These are phyloP conservation scores for Solanum lycopersicoides DNA, from an alignment of 257 asterid genomes.

Conservation along the genomic window DNA sequence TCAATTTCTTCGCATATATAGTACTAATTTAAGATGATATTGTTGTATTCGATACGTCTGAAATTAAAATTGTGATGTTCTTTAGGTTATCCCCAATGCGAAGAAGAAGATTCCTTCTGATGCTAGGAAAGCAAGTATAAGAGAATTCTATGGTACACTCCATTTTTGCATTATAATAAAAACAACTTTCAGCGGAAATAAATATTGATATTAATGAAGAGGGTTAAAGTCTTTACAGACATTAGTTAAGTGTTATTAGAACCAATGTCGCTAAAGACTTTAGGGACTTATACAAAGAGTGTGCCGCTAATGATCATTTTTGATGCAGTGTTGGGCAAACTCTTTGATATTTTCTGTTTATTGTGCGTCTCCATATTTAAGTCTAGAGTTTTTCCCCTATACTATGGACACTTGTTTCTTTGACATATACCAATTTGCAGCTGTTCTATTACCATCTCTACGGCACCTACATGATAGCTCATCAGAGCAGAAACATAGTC, in stretches of 20 bases:
- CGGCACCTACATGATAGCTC: constrained; percentile 22
- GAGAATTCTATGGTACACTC: constrained; percentile 44
- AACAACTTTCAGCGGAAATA: no score
- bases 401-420: not conserved
- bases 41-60: not conserved
- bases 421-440: constrained; percentile 15
- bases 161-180: not conserved
- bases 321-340: not conserved
- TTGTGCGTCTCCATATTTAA: not conserved
- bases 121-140: constrained; percentile 47
- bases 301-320: no score
- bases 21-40: not conserved
- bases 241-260: no score
- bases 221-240: no score
- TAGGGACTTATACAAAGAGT: no score
- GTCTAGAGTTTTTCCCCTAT: not conserved
- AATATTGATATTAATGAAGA: no score
- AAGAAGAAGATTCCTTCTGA: constrained; percentile 24
- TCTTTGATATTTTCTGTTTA: not conserved
- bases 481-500: constrained; percentile 3
- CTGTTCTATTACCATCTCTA: constrained; percentile 49
- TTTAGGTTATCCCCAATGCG: constrained; percentile 35
- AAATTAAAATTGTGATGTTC: not conserved
- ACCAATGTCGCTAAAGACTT: no score
- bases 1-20: not conserved